Evolutionary conservation across 352 stramenopile species (phyloP), one percentile per base, ranked within the genome.

Genomic region (Globisporangium abappressorium): DNA sequence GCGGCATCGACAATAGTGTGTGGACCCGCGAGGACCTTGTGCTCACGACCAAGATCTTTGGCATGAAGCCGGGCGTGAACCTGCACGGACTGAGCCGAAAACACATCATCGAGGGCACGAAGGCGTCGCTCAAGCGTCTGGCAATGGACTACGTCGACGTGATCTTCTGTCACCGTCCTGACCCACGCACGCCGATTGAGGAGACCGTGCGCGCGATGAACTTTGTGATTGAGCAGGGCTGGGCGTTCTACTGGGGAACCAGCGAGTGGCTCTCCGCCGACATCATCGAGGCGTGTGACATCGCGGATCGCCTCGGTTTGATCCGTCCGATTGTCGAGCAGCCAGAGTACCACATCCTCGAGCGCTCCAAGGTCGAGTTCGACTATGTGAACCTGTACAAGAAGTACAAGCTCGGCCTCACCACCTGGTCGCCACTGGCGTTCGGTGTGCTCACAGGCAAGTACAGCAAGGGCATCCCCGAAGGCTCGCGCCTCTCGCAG

Each of bases 11-110:
- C 1, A 28, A 72, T 0, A 66, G 64, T 7, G 43, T 79, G 3
- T 78, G 66, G 66, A 56, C 56, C 9, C 68, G 80, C 12, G 79
- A 88, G 18, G 76, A 89, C 20, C 55, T 92, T 2, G 76, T 92
- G 11, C 62, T 92, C 53, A 73, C 69, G 22, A 90, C 81, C 53
- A 93, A 93, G 69, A 74, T 92, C 65, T 84, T 80, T n/a, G 81
- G 74, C 2, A 64, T 69, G 20, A 69, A 69, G 15, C 56, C 15
- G 20, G 66, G 67, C 2, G 70, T 65, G 0, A 86, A 81, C 46
- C 54, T 53, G 30, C 38, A 70, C 11, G 72, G 77, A 14, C 36
- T 79, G 4, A 82, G 65, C 26, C 69, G 77, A 24, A 85, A 85
- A 41, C 69, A 85, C 57, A 76, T 93, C 46, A 63, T 82, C 8